phyloP scores from a whole-genome alignment of 176 grass and related monocot genomes.

The Poa annua region DNA sequence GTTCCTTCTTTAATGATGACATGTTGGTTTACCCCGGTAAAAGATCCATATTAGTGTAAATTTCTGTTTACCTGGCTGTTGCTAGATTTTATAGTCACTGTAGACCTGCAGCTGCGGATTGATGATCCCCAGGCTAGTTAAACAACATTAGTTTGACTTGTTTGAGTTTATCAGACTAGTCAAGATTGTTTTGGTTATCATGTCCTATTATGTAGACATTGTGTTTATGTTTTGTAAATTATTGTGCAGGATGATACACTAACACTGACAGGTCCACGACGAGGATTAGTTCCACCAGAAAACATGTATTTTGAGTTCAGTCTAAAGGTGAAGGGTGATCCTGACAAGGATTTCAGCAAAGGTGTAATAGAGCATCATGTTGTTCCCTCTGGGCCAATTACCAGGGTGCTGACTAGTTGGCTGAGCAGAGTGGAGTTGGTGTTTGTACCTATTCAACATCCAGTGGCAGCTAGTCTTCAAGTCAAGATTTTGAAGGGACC shows the following conservation, averaged over 20 bases:
- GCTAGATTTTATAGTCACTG: not conserved
- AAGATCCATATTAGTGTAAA: not conserved
- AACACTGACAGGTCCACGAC: constrained; percentile 7
- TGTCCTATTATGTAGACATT: not conserved
- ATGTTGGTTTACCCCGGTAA: not conserved
- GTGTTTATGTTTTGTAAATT: not conserved
- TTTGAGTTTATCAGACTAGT: not conserved
- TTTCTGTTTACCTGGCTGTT: not conserved
- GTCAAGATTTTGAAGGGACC: not conserved
- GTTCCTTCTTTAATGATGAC: not conserved
- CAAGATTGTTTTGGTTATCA: not conserved
- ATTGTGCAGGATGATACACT: not conserved
- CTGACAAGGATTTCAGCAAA: not conserved
- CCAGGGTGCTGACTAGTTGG: not conserved
- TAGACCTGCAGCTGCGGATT: not conserved
- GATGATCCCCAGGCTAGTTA: not conserved
- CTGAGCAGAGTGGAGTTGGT: constrained; percentile 17
- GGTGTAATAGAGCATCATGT: not conserved
- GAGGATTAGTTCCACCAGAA: not conserved
- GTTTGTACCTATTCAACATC: not conserved
- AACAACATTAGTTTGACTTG: not conserved
- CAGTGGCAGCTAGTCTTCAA: not conserved
- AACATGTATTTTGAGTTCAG: not conserved
- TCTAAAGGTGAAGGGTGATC: constrained; percentile 1
- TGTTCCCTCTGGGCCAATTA: not conserved